Base-by-base conservation (phyloP, 352 stramenopile genomes). In the Globisporangium recalcitrans region DNA sequence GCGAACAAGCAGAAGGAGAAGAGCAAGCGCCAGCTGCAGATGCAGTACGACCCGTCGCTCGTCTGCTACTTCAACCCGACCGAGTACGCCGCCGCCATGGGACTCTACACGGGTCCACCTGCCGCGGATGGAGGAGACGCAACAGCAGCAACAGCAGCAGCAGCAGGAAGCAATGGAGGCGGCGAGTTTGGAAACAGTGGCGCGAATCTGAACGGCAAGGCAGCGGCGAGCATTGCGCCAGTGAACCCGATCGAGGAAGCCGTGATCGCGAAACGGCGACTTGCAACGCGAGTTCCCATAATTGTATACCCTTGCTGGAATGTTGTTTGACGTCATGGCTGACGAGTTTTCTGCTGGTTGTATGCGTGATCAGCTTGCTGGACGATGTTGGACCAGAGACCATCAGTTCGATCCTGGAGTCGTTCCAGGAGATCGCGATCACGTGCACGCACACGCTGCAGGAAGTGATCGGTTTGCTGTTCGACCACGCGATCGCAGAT, bases 21-120 rank as follows among this genome's bases (percentile, higher is more conserved):
- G 61, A 70, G 38, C 31, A 72, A 69, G 11, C 62, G 64, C 16
- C 55, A 65, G 69, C 24, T 58, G 54, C 78, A 70, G 31, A 62
- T 87, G 63, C 78, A 81, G 62, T 93, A 90, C 68, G 84, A 91
- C 34, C 73, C 84, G 49, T 87, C 79, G 7, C 75, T 90, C 49
- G 72, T 87, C 58, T 83, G 77, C 34, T 91, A 90, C 56, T 93
- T 91, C 59, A 93, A 90, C 49, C 82, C 82, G 47, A 88, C 70
- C 42, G 82, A 91, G 60, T 91, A 91, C 63, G 64, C 82, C 3
- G 75, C 82, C 0, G 81, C 81, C 42, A 86, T 82, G 71, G 76
- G 77, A 26, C 73, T 91, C 1, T 84, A 81, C 51, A 88, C 77
- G 4, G 78, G 76, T 34, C 78, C 62, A 32, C 42, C 38, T 14